phyloP scores from a whole-genome alignment of 176 grass and related monocot genomes.

The Urochloa ruziziensis region DNA sequence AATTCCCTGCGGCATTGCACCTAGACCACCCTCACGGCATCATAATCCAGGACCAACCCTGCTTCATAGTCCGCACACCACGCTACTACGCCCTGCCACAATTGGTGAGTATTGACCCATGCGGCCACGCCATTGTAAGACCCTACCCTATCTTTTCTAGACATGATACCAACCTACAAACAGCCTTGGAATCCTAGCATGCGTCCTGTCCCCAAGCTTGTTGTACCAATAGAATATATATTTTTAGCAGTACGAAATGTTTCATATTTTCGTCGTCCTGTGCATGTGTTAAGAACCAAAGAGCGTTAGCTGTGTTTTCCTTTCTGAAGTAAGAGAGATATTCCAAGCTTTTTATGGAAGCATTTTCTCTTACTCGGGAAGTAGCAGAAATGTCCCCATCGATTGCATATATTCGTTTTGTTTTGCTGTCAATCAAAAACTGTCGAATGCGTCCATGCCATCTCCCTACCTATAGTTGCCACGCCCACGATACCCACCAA shows the following conservation, averaged over 20 bases:
- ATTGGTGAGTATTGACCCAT: background rate
- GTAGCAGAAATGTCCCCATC: background rate
- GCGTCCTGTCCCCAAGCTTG: background rate
- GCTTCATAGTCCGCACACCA: background rate
- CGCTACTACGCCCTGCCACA: background rate
- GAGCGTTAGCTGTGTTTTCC: background rate
- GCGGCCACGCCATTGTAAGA: background rate
- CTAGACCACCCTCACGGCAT: background rate
- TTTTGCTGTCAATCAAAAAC: background rate
- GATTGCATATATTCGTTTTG: background rate
- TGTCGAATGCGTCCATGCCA: background rate
- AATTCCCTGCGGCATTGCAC: background rate
- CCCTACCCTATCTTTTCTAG: conserved; percentile 11
- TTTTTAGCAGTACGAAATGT: background rate
- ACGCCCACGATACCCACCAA: background rate
- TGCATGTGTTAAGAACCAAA: background rate
- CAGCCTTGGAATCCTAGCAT: conserved; percentile 5
- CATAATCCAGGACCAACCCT: background rate
- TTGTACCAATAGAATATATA: background rate
- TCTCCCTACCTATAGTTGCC: background rate
- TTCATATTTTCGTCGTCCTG: background rate
- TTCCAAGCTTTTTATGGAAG: background rate
- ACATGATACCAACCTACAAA: conserved; percentile 28
- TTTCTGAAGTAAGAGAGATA: background rate
- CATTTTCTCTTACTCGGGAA: background rate